Conservation (phyloP, 2,329 filamentous ascomycete genomes). For the Aureobasidium sp. region DNA sequence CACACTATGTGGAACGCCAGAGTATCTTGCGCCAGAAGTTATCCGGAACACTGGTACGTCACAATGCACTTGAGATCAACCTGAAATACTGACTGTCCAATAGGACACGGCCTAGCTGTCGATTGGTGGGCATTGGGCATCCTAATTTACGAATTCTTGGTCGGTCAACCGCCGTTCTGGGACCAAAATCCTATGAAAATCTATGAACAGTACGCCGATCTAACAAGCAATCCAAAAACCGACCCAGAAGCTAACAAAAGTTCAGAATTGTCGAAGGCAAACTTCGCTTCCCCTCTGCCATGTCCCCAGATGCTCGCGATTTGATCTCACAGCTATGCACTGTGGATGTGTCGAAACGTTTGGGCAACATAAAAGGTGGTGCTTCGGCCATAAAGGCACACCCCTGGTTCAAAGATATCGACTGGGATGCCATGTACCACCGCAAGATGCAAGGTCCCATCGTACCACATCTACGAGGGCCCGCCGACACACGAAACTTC, state of each 20-base stretch:
- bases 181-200: slow-evolving; percentile 81
- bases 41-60: slow-evolving; percentile 65
- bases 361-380: slow-evolving; percentile 72
- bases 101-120: slow-evolving; percentile 59
- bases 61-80: not conserved
- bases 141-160: slow-evolving; percentile 75
- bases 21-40: slow-evolving; percentile 77
- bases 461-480: slow-evolving; percentile 62
- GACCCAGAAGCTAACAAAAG: not conserved
- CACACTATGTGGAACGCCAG: slow-evolving; percentile 73
- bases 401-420: slow-evolving; percentile 62
- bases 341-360: slow-evolving; percentile 65
- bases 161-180: slow-evolving; percentile 81
- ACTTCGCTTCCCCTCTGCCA: slow-evolving; percentile 60
- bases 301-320: slow-evolving; percentile 62
- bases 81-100: not conserved
- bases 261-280: slow-evolving; percentile 68
- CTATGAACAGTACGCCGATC: slow-evolving; percentile 53
- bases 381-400: slow-evolving; percentile 65
- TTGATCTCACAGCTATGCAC: slow-evolving; percentile 70
- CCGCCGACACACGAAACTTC: slow-evolving; percentile 72
- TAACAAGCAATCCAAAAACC: not conserved
- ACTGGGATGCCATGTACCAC: slow-evolving; percentile 65
- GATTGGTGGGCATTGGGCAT: slow-evolving; percentile 87
- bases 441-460: slow-evolving; percentile 61